A percentile compares a stretch with the other conserved stretches of the same genome.
These are phyloP conservation scores for Musa balbisiana DNA, from an alignment of 202 grass and related monocot genomes.

Conservation along the genomic window DNA sequence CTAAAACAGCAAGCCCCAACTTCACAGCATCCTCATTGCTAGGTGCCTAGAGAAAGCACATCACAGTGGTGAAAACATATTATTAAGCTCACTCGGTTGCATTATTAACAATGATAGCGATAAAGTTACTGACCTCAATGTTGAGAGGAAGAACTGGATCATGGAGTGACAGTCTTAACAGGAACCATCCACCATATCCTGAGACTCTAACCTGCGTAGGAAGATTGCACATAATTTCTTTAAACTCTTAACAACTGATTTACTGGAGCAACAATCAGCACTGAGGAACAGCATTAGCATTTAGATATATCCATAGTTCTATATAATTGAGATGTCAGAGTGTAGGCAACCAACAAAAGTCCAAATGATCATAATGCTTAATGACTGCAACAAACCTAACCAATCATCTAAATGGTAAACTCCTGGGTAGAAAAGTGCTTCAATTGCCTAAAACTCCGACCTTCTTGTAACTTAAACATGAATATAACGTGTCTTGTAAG, in stretches of 20 bases:
- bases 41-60: constrained; percentile 41
- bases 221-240: neutral
- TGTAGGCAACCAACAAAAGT: neutral
- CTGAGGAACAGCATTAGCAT: neutral
- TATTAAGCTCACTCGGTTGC: neutral
- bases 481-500: too few species aligned
- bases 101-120: neutral
- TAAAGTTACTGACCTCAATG: constrained; percentile 51
- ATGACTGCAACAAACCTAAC: neutral
- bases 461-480: neutral
- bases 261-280: too few species aligned
- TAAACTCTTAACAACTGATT: too few species aligned
- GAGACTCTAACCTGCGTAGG: constrained; percentile 52
- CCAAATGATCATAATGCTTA: neutral
- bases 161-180: constrained; percentile 90
- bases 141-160: constrained; percentile 96
- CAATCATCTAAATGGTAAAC: neutral
- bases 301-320: neutral
- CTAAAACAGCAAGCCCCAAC: constrained; percentile 55
- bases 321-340: neutral
- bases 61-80: constrained; percentile 9
- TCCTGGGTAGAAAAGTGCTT: neutral
- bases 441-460: neutral
- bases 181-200: constrained; percentile 92
- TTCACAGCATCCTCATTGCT: constrained; percentile 57